Percentiles rank a stretch among this genome's conserved stretches.
Evolutionary conservation across 257 asterid species (phyloP).

Genomic region (Buddleja alternifolia): DNA sequence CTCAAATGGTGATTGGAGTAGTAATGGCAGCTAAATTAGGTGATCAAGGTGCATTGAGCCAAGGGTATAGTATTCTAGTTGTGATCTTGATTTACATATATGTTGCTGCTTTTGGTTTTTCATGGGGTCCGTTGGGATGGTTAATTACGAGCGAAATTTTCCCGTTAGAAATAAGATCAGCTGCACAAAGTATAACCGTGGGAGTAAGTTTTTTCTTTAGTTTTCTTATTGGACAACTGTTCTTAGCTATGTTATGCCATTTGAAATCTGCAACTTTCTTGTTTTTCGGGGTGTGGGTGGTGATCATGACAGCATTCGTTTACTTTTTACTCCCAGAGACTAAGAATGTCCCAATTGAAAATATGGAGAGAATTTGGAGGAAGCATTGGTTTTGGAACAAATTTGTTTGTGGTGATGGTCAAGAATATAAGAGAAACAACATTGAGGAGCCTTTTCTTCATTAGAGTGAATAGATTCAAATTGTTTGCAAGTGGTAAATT

Average conservation of each 20-base stretch:
- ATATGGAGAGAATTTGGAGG: constrained; percentile 44
- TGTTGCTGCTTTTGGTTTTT: constrained; percentile 30
- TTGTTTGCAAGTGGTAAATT: no score
- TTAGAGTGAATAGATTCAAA: not conserved
- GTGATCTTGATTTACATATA: constrained; percentile 30
- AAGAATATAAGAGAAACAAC: not conserved
- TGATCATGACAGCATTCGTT: constrained; percentile 38
- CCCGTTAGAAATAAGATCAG: constrained; percentile 40
- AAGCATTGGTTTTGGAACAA: constrained; percentile 48
- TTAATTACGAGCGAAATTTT: constrained; percentile 40
- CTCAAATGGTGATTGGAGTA: constrained; percentile 29
- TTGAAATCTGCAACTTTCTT: constrained; percentile 34
- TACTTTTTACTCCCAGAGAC: constrained; percentile 47
- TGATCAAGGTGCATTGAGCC: constrained; percentile 37
- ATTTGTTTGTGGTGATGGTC: constrained; percentile 3
- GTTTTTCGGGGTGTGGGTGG: constrained; percentile 45
- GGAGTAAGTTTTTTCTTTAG: constrained; percentile 31
- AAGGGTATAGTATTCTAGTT: not conserved
- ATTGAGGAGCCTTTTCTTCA: not conserved
- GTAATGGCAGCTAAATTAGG: constrained; percentile 32
- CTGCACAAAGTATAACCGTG: constrained; percentile 36
- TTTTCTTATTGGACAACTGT: constrained; percentile 30
- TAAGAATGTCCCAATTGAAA: constrained; percentile 44
- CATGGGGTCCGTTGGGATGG: constrained; percentile 45
- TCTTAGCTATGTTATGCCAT: constrained; percentile 32